These are phyloP conservation scores for Coemansia sp. DNA, from an alignment of 192 early-diverging fungal genomes.

Conservation along the genomic window DNA sequence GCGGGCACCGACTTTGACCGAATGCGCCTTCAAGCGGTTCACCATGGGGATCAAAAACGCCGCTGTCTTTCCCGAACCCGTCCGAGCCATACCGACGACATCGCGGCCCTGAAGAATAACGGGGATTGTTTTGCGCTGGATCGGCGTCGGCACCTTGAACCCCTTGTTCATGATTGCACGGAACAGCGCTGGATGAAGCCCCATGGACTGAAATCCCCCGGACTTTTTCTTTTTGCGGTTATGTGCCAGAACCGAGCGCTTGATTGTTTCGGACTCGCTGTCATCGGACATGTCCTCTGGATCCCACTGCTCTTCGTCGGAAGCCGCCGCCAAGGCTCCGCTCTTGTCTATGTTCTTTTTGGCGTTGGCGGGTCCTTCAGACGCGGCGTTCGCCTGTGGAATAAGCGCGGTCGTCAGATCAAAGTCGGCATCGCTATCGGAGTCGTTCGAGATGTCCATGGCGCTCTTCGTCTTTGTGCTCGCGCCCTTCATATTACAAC, in stretches of 20 bases:
- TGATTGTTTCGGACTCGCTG: conserved; percentile 40
- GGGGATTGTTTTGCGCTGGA: conserved; percentile 94
- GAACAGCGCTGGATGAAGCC: conserved; percentile 77
- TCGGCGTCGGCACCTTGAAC: conserved; percentile 97
- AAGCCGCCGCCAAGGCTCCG: not conserved
- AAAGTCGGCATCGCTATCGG: conserved; percentile 48
- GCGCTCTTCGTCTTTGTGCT: not conserved
- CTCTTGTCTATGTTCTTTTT: not conserved
- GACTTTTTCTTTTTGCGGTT: conserved; percentile 95
- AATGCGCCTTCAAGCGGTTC: conserved; percentile 82
- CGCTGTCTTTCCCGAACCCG: conserved; percentile 97
- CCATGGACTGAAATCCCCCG: conserved; percentile 98
- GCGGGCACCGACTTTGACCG: conserved; percentile 79
- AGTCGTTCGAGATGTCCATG: conserved; percentile 9
- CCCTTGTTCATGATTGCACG: conserved; percentile 88
- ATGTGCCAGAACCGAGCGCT: conserved; percentile 50
- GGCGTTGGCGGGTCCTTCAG: not conserved
- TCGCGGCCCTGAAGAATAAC: conserved; percentile 87
- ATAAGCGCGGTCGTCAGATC: conserved; percentile 52
- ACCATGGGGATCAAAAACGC: conserved; percentile 93
- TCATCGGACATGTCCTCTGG: conserved; percentile 9
- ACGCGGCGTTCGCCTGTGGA: conserved; percentile 22
- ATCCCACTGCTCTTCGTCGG: not conserved
- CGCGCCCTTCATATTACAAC: conserved; percentile 9
- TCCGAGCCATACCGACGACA: conserved; percentile 97